Conservation (phyloP, 83 land plant species). For the Picea abies region DNA sequence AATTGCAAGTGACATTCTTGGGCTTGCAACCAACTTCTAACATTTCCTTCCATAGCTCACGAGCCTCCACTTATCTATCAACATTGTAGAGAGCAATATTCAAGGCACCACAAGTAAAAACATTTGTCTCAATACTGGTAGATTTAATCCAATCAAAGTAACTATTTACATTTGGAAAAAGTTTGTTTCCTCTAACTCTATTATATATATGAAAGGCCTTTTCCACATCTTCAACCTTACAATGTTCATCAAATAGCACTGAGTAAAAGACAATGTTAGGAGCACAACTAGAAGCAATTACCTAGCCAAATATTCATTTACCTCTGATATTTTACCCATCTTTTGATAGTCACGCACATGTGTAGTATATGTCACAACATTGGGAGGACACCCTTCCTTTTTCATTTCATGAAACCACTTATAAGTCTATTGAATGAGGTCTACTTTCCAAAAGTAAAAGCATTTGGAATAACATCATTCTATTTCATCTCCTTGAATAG, state of each 20-base stretch:
- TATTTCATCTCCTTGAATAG: too few relatives aligned
- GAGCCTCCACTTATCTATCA: slow-evolving; percentile 60
- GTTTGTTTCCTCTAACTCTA: slow-evolving; percentile 39
- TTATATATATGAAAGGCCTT: slow-evolving; percentile 56
- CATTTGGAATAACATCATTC: too few relatives aligned
- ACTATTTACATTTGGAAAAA: slow-evolving; percentile 36
- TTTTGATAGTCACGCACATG: slow-evolving; percentile 68
- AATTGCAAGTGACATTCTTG: slow-evolving; percentile 58
- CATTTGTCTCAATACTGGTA: slow-evolving; percentile 39
- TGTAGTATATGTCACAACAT: slow-evolving; percentile 78
- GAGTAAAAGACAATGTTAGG: slow-evolving; percentile 68
- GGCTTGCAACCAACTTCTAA: slow-evolving; percentile 54
- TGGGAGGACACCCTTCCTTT: slow-evolving; percentile 63
- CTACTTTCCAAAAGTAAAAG: slow-evolving; percentile 66
- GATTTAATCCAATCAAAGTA: slow-evolving; percentile 35
- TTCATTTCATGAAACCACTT: slow-evolving; percentile 75
- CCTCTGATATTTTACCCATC: slow-evolving; percentile 39
- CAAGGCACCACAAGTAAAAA: slow-evolving; percentile 72
- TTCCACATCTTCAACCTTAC: slow-evolving; percentile 58
- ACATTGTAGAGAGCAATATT: slow-evolving; percentile 79
- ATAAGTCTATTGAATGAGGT: slow-evolving; percentile 64
- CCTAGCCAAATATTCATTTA: slow-evolving; percentile 52
- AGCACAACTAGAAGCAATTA: slow-evolving; percentile 44
- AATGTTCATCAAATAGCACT: slow-evolving; percentile 71
- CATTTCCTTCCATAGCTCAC: slow-evolving; percentile 67